Percentiles rank a stretch among this genome's conserved stretches.
phyloP scores from a whole-genome alignment of 2,329 filamentous ascomycete species.

The Trichoderma pleuroti region DNA sequence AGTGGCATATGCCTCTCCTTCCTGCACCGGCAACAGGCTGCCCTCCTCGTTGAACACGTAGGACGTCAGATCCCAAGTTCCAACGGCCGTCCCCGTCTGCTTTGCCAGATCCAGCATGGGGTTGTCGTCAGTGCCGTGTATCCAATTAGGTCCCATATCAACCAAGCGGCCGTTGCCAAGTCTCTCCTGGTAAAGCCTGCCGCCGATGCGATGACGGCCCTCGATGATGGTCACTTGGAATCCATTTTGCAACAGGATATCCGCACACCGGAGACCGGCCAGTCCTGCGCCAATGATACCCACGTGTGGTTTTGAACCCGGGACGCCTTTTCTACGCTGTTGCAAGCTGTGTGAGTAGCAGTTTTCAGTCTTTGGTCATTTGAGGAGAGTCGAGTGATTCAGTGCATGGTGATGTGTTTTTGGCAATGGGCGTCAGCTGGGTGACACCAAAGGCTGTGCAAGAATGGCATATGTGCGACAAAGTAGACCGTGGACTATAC shows the following conservation, averaged over 20 bases:
- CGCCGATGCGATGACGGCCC: constrained; percentile 63
- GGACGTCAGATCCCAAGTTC: constrained; percentile 50
- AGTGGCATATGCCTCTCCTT: constrained; percentile 47
- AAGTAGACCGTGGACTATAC: not conserved
- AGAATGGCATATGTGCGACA: not conserved
- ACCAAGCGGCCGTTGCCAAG: constrained; percentile 48
- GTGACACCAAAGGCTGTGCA: not conserved
- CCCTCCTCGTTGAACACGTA: constrained; percentile 58
- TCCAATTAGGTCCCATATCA: constrained; percentile 75
- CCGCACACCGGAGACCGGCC: constrained; percentile 67
- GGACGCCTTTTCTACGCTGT: constrained; percentile 8
- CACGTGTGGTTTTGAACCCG: constrained; percentile 47
- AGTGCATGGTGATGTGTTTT: not conserved
- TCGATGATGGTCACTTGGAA: constrained; percentile 68
- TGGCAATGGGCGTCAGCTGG: not conserved
- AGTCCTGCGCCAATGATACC: constrained; percentile 69
- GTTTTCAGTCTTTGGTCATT: not conserved
- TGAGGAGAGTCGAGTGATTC: not conserved
- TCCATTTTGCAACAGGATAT: constrained; percentile 61
- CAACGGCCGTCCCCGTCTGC: constrained; percentile 52
- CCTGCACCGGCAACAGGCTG: constrained; percentile 42
- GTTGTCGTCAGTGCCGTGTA: constrained; percentile 69
- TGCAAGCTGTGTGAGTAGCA: constrained; percentile 7
- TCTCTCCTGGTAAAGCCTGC: constrained; percentile 54
- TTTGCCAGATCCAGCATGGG: constrained; percentile 65